phyloP scores from a whole-genome alignment of 805 yeast species.

The Schizosaccharomyces osmophilus region DNA sequence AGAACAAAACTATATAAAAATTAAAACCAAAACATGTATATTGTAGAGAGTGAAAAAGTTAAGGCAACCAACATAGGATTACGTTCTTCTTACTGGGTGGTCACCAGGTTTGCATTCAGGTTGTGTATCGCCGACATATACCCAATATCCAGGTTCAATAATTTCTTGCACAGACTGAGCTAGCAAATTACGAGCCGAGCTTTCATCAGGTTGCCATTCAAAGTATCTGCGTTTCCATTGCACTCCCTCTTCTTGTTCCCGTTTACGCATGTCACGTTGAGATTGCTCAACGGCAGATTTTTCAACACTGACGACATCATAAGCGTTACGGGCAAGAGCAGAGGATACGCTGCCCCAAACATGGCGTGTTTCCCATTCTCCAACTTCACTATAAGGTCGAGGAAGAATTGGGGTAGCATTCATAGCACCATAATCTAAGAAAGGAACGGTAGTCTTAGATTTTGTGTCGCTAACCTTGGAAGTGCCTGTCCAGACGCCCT shows the following conservation, averaged over 20 bases:
- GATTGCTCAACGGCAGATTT: constrained; percentile 59
- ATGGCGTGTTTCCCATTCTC: constrained; percentile 55
- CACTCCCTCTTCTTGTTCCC: constrained; percentile 38
- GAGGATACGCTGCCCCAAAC: constrained; percentile 83
- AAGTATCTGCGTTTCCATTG: constrained; percentile 75
- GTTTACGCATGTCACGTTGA: constrained; percentile 60
- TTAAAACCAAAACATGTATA: neutral
- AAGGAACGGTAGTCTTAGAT: constrained; percentile 23
- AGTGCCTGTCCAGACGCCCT: constrained; percentile 88
- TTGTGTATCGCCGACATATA: neutral
- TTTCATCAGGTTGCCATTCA: constrained; percentile 13
- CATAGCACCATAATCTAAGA: constrained; percentile 15
- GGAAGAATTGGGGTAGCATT: constrained; percentile 36
- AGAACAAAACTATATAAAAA: no score
- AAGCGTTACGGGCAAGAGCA: constrained; percentile 57
- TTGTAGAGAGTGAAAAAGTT: neutral
- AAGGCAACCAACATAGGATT: neutral
- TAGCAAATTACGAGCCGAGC: neutral
- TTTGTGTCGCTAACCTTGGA: constrained; percentile 37
- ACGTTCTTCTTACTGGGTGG: neutral
- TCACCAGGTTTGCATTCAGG: neutral
- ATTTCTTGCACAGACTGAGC: neutral
- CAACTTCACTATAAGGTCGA: constrained; percentile 62
- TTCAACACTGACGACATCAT: constrained; percentile 45
- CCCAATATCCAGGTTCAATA: neutral